phyloP scores from a whole-genome alignment of 2,329 filamentous ascomycete genomes.

The Alternaria ventricosa region DNA sequence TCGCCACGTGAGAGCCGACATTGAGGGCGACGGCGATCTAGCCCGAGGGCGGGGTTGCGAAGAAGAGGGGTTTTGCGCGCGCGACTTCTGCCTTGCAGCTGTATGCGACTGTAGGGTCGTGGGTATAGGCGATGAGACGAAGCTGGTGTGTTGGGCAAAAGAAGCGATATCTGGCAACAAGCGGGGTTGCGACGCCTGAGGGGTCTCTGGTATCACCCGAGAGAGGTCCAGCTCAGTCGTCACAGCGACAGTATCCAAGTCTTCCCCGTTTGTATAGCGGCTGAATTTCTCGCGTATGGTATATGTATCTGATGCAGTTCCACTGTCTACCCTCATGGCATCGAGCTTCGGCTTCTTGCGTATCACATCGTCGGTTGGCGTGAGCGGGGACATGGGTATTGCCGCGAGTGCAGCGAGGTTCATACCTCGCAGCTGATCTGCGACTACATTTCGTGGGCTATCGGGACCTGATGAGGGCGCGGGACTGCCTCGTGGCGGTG shows the following conservation, averaged over 20 bases:
- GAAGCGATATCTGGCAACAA: constrained; percentile 39
- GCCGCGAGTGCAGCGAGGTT: constrained; percentile 31
- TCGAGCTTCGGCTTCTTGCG: constrained; percentile 48
- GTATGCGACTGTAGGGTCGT: constrained; percentile 8
- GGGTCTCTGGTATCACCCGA: constrained; percentile 40
- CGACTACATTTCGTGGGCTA: constrained; percentile 46
- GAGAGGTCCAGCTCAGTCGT: neutral
- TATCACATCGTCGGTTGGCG: constrained; percentile 41
- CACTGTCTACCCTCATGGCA: constrained; percentile 28
- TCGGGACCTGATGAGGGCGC: constrained; percentile 31
- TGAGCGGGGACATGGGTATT: constrained; percentile 44
- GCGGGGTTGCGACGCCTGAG: constrained; percentile 43
- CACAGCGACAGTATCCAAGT: constrained; percentile 12
- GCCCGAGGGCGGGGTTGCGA: constrained; percentile 28
- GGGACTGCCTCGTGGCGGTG: constrained; percentile 34
- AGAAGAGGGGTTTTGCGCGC: constrained; percentile 11
- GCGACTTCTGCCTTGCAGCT: constrained; percentile 4
- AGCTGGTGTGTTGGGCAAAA: constrained; percentile 39
- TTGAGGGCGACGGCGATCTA: constrained; percentile 41
- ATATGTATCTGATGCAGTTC: constrained; percentile 19
- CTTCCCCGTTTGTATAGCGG: neutral
- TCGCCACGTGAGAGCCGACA: constrained; percentile 59
- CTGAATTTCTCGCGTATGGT: constrained; percentile 4
- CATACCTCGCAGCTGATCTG: constrained; percentile 46
- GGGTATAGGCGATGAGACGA: constrained; percentile 24